Base-by-base conservation (phyloP, 2,329 filamentous ascomycete species). In the Venturiaceae sp. region DNA sequence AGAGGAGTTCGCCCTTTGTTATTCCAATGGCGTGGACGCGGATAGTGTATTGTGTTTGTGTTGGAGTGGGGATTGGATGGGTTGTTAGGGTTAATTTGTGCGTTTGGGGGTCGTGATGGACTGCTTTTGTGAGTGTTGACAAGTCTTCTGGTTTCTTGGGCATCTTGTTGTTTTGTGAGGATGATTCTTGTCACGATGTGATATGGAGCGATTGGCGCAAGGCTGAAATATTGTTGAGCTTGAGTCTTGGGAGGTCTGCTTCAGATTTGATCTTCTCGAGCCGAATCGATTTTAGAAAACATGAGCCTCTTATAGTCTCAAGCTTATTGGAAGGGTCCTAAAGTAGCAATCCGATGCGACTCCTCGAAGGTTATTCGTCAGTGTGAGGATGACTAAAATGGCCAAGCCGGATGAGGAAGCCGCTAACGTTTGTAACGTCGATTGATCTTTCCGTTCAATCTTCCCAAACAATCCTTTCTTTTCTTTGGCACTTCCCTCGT, bases 1-100 rank as follows among this genome's bases (percentile, higher is more conserved):
- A 78, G 62, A 67, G 65, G 11, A 78, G 71, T 61, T 78, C 77
- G 14, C 71, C 70, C 2, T 70, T 67, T 41, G 72, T 76, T 14
- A 75, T 68, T 6, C 74, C 70, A 34, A 68, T 68, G 53, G 72
- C 63, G 54, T 73, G 68, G 5, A 73, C 68, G 50, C 67, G 68
- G 66, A 79, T 70, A 21, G 77, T 68, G 62, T 77, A 69, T 59
- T 73, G 68, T 26, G 44, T 39, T 41, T 60, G 61, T 3, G 61
- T 50, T 30, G 54, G 63, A 21, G 60, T 62, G 44, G 61, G 66
- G 64, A 11, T 62, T 26, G 65, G 63, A n/a, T 60, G 53, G 5
- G 64, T 21, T 16, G 58, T 54, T 21, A 69, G 62, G 5, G 58
- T 60, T 32, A 65, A 62, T 11, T 58, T 59, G 53, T 63, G 61